Evolutionary conservation across 768 basidiomycete species (phyloP).

Genomic region (Mycena metata): DNA sequence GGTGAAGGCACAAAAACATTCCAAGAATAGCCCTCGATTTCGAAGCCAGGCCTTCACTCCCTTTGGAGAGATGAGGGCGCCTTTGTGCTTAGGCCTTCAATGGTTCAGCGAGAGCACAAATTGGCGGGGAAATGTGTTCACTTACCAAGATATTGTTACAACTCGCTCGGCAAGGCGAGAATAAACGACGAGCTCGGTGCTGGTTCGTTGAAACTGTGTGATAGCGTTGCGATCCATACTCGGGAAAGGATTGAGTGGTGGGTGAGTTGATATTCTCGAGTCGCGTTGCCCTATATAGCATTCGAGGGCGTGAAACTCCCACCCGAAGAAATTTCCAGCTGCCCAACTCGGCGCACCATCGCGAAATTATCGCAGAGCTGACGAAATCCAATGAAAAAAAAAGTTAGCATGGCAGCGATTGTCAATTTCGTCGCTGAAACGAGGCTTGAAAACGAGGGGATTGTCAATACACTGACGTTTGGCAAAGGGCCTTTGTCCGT

Average conservation of each 20-base stretch:
- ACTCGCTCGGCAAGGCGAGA: neutral
- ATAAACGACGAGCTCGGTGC: conserved; percentile 5
- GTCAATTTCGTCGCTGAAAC: too few species aligned
- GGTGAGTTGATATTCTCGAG: too few species aligned
- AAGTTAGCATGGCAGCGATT: too few species aligned
- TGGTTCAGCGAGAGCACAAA: neutral
- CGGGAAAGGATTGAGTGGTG: too few species aligned
- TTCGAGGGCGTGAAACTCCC: too few species aligned
- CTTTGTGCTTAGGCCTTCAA: neutral
- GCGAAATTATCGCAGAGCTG: neutral
- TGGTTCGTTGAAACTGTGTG: neutral
- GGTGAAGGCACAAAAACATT: conserved; percentile 5
- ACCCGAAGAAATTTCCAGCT: too few species aligned
- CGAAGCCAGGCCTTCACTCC: neutral
- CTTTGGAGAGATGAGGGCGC: neutral
- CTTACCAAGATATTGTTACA: conserved; percentile 4
- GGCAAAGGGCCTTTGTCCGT: too few species aligned
- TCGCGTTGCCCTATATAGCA: too few species aligned
- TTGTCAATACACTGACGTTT: too few species aligned
- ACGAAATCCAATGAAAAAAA: too few species aligned
- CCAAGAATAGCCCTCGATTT: neutral
- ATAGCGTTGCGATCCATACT: neutral
- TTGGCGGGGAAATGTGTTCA: neutral
- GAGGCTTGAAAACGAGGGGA: neutral
- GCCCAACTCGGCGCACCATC: conserved; percentile 2